Evolutionary conservation across 768 basidiomycete species (phyloP).

Genomic region (Macrolepiota dolichaula): DNA sequence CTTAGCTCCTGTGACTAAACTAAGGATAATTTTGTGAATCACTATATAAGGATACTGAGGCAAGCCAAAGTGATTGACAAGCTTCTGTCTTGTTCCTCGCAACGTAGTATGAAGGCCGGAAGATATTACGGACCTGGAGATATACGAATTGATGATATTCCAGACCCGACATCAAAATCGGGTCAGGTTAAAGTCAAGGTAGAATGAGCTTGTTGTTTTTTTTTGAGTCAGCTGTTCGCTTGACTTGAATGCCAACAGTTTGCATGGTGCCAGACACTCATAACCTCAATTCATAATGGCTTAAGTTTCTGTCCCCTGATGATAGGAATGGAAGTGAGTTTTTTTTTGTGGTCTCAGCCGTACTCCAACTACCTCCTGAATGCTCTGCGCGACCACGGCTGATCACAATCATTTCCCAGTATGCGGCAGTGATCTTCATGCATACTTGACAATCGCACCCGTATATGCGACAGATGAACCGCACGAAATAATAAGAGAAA

Average conservation of each 20-base stretch:
- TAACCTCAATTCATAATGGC: neutral
- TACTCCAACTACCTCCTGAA: neutral
- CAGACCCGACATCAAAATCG: constrained; percentile 29
- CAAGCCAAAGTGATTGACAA: neutral
- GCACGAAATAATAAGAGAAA: constrained; percentile 34
- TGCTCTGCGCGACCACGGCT: neutral
- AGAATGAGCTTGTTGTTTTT: neutral
- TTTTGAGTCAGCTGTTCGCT: neutral
- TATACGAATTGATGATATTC: constrained; percentile 41
- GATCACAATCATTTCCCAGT: constrained; percentile 19
- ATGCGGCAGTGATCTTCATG: constrained; percentile 48
- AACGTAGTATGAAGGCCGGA: constrained; percentile 37
- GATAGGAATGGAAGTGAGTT: constrained; percentile 29
- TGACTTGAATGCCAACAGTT: neutral
- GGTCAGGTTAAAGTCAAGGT: constrained; percentile 46
- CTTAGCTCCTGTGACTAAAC: neutral
- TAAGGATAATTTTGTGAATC: neutral
- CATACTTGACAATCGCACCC: constrained; percentile 27
- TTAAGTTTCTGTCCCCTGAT: neutral
- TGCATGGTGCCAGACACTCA: neutral
- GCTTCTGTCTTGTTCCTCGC: neutral
- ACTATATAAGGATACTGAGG: neutral
- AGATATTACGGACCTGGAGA: constrained; percentile 42
- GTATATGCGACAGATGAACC: constrained; percentile 26
- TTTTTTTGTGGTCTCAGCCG: neutral